These are phyloP conservation scores for Drosera spatulata DNA, from an alignment of 179 eudicot species.

Conservation along the genomic window DNA sequence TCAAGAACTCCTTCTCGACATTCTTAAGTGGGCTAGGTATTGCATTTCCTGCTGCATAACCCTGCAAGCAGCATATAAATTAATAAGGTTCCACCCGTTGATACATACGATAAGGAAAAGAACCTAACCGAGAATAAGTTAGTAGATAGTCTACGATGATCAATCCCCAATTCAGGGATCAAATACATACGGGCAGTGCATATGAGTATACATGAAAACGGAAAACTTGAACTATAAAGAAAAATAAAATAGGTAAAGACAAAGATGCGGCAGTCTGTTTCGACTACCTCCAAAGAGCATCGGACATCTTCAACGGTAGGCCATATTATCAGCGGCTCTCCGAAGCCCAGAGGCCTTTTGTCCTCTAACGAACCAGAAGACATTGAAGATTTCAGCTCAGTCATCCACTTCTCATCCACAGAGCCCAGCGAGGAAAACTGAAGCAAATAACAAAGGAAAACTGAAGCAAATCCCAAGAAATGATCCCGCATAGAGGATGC, in stretches of 20 bases:
- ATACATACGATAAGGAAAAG: no score
- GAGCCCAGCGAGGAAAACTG: conserved; percentile 95
- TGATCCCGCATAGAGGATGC: background rate
- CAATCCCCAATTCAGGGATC: no score
- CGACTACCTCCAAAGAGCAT: conserved; percentile 79
- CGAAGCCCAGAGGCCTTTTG: conserved; percentile 63
- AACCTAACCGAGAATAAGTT: no score
- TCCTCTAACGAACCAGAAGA: conserved; percentile 75
- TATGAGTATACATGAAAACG: no score
- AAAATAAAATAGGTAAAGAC: background rate
- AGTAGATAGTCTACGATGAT: no score
- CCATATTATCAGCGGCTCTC: conserved; percentile 82
- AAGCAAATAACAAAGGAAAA: no score
- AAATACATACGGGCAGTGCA: no score
- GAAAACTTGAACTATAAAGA: no score
- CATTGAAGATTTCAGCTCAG: conserved; percentile 76
- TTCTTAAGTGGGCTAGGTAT: conserved; percentile 87
- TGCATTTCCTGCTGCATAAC: conserved; percentile 91
- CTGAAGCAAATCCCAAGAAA: conserved; percentile 15
- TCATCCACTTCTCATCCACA: conserved; percentile 99
- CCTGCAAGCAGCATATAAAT: conserved; percentile 23
- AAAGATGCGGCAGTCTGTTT: background rate
- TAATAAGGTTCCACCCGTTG: no score
- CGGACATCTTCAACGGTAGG: conserved; percentile 95
- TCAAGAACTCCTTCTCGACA: conserved; percentile 85